Conservation (phyloP, 2,329 filamentous ascomycete genomes). For the Pezicula rhizophila region DNA sequence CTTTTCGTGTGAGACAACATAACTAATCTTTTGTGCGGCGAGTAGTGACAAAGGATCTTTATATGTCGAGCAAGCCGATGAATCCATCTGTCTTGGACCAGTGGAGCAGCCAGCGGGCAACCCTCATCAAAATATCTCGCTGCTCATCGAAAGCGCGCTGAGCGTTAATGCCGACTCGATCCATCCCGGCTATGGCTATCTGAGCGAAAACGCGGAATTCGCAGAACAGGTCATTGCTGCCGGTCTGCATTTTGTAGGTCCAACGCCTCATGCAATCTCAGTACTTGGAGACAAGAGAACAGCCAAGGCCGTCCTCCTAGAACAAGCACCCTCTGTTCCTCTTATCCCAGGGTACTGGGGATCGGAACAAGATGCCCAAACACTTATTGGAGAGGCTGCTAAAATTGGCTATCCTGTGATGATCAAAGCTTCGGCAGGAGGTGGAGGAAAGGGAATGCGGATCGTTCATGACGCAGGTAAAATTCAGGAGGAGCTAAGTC, state of each 20-base stretch:
- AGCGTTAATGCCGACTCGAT: constrained; percentile 43
- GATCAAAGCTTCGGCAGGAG: constrained; percentile 53
- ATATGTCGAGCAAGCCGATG: constrained; percentile 63
- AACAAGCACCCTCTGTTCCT: constrained; percentile 53
- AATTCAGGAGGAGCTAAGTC: constrained; percentile 44
- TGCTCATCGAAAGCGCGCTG: constrained; percentile 62
- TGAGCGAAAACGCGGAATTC: constrained; percentile 59
- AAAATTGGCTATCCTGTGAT: constrained; percentile 37
- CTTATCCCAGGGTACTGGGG: constrained; percentile 68
- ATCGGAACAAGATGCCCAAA: constrained; percentile 40
- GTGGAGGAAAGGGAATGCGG: constrained; percentile 58
- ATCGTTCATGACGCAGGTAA: constrained; percentile 42
- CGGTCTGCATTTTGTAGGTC: constrained; percentile 55
- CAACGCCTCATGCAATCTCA: constrained; percentile 29
- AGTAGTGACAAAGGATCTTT: constrained; percentile 43
- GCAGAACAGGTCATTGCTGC: constrained; percentile 44
- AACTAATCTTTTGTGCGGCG: constrained; percentile 10
- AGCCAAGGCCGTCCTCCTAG: constrained; percentile 59
- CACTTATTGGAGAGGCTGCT: neutral
- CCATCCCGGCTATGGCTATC: constrained; percentile 62
- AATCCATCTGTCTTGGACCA: constrained; percentile 58
- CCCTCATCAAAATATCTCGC: constrained; percentile 62
- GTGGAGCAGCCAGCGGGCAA: constrained; percentile 26
- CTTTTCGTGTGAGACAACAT: constrained; percentile 5
- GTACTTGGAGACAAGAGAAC: constrained; percentile 36